Conservation (phyloP, 228 moss, liverwort and hornwort species). For the Sphagnum fallax region DNA sequence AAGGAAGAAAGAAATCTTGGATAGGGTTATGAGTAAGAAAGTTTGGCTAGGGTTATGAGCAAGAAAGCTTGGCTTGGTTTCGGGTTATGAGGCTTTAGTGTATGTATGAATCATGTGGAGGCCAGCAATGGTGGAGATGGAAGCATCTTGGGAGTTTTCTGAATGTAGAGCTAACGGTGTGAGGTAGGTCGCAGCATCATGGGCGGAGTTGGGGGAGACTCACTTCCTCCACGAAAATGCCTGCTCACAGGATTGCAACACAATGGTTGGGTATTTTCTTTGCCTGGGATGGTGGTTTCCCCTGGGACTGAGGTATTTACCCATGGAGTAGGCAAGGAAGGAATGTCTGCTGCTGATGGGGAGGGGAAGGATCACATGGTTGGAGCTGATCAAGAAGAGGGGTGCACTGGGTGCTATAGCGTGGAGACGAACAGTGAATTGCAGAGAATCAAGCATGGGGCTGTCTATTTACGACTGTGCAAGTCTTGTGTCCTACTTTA, state of each 20-base stretch:
- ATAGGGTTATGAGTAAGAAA: no score
- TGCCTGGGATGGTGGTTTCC: conserved; percentile 13
- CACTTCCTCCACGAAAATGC: conserved; percentile 47
- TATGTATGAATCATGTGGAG: no score
- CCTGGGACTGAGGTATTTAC: no score
- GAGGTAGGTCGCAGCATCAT: conserved; percentile 38
- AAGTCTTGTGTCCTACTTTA: conserved; percentile 57
- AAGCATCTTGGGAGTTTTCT: no score
- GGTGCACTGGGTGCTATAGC: conserved; percentile 58
- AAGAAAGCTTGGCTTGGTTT: no score
- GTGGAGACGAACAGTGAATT: conserved; percentile 20
- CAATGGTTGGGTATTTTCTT: conserved; percentile 39
- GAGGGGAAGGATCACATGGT: no score
- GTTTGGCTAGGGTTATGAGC: no score
- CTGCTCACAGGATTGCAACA: conserved; percentile 50
- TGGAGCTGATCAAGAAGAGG: conserved; percentile 20
- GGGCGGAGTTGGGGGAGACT: conserved; percentile 28
- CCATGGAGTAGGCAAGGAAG: no score
- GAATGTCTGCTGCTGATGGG: no score
- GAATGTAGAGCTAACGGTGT: conserved; percentile 11
- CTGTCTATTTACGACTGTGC: conserved; percentile 59
- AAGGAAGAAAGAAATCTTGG: neutral
- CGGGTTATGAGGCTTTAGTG: no score
- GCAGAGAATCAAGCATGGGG: conserved; percentile 69
- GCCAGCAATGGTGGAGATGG: no score